These are phyloP conservation scores for Pharus latifolius DNA, from an alignment of 176 grass and related monocot species.

Conservation along the genomic window DNA sequence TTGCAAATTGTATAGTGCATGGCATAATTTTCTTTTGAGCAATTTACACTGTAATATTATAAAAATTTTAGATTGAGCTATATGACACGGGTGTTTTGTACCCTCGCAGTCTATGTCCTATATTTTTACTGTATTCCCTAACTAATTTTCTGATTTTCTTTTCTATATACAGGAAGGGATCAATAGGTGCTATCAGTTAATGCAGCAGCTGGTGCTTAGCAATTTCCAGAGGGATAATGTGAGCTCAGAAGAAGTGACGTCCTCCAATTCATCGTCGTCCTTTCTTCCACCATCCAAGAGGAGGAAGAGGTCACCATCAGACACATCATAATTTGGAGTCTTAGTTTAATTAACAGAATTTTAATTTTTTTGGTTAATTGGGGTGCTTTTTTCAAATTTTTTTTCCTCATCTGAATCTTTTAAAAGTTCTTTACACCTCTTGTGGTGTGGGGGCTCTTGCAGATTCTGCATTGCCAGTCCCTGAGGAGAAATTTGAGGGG, in stretches of 20 bases:
- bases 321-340: neutral
- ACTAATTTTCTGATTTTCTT: too few species aligned
- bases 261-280: neutral
- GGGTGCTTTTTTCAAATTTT: neutral
- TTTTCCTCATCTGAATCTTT: neutral
- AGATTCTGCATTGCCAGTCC: conserved; percentile 1
- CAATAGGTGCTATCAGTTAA: conserved; percentile 25
- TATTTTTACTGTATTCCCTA: too few species aligned
- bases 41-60: too few species aligned
- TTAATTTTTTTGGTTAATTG: neutral
- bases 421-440: neutral
- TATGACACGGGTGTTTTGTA: too few species aligned
- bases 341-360: conserved; percentile 14
- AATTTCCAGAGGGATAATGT: conserved; percentile 11
- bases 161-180: conserved; percentile 48
- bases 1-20: too few species aligned
- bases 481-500: neutral
- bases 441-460: neutral
- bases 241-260: conserved; percentile 2
- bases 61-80: too few species aligned
- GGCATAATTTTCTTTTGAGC: too few species aligned
- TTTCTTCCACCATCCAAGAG: conserved; percentile 14
- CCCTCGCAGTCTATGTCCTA: too few species aligned
- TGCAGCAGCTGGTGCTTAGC: conserved; percentile 14
- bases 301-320: conserved; percentile 21